Evolutionary conservation across 148 eudicot genomes (phyloP), one percentile per base, ranked within the genome.

Genomic region (Rheum nobile): DNA sequence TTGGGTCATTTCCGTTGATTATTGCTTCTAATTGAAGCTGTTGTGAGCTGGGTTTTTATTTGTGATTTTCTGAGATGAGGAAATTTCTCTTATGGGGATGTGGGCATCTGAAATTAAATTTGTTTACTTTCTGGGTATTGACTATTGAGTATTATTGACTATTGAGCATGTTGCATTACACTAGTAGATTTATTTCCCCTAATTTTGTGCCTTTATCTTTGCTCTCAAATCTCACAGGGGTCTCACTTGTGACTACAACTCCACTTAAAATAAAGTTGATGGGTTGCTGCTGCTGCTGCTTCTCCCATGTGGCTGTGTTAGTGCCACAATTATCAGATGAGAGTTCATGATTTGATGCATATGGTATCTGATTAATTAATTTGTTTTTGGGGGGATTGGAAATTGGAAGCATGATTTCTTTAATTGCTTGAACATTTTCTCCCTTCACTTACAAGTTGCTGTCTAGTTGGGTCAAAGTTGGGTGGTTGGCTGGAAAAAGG

Each of bases 21-120:
- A 50, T 75, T 71, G 72, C 83, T 80, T 83, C 78, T 80, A 80
- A 43, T 83, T 59, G 70, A 74, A 76, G 79, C 71, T 79, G 77
- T 76, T 84, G 78, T 79, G 67, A 65, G 80, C 76, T 84, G 80
- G 79, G 76, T 26, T 48, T n/a, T 44, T 13, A 21, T 55, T 35
- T 24, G 2, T 35, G 4, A 35, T 35, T 35, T 4, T 35, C 37
- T 4, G 37, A 35, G 31, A 35, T 79, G 48, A 17, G 41, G 71
- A 12, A 29, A 67, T 67, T 44, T 72, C 61, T 7, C 61, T 78
- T 50, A 37, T 42, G 11, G 26, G 75, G 12, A n/a, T 57, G 75
- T 46, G 78, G 72, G 81, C 78, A 78, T 73, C 72, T 80, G 82
- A 71, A 76, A 34, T 71, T 37, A 43, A 48, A 48, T 48, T 50